These are phyloP conservation scores for Globisporangium apiculatum DNA, from an alignment of 352 stramenopile species.

Conservation along the genomic window DNA sequence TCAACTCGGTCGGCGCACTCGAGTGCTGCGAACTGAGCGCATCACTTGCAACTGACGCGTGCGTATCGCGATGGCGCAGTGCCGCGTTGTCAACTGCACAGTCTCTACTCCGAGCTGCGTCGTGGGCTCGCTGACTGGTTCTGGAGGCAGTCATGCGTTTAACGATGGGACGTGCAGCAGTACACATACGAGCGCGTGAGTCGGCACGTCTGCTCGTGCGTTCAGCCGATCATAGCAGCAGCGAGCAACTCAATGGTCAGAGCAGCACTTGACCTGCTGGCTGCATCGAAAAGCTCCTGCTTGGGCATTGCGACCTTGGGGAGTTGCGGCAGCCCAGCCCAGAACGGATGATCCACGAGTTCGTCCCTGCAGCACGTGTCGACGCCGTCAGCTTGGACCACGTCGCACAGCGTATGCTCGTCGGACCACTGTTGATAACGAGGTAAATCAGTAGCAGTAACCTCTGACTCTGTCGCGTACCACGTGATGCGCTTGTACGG, in stretches of 20 bases:
- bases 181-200: too few relatives aligned
- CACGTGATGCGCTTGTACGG: constrained; percentile 69
- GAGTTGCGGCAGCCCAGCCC: constrained; percentile 24
- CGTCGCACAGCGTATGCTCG: not conserved
- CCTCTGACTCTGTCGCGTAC: constrained; percentile 16
- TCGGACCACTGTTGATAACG: too few relatives aligned
- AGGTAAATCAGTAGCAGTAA: too few relatives aligned
- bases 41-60: not conserved
- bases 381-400: too few relatives aligned
- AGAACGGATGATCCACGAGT: constrained; percentile 67
- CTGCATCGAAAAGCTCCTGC: constrained; percentile 53
- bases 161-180: too few relatives aligned
- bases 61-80: not conserved
- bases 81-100: not conserved
- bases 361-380: constrained; percentile 32
- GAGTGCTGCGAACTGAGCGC: not conserved
- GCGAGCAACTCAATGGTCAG: not conserved
- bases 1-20: not conserved
- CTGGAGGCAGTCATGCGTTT: too few relatives aligned
- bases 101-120: not conserved
- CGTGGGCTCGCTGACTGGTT: too few relatives aligned
- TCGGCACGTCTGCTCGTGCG: too few relatives aligned
- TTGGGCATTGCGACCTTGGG: constrained; percentile 33
- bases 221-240: too few relatives aligned
- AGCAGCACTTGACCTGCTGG: not conserved